Percentiles rank a stretch among this genome's conserved stretches.
phyloP scores from a whole-genome alignment of 305 asterid genomes.

The Solanum hybrid region DNA sequence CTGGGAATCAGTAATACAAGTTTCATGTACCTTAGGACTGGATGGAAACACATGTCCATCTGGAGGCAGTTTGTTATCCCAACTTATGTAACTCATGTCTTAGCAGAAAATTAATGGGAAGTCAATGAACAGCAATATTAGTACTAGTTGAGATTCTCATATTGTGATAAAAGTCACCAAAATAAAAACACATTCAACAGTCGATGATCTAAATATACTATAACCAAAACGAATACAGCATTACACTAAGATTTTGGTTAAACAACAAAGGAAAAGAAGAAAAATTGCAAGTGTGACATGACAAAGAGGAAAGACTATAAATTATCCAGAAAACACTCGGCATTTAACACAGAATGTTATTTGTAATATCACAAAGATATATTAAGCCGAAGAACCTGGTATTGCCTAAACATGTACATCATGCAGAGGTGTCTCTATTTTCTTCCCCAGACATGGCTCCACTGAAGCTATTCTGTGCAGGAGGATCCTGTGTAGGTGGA shows the following conservation, averaged over 20 bases:
- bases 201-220: background rate
- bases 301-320: background rate
- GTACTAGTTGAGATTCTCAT: background rate
- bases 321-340: background rate
- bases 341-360: background rate
- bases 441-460: background rate
- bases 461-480: background rate
- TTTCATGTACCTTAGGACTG: background rate
- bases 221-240: background rate
- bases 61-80: background rate
- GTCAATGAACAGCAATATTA: background rate
- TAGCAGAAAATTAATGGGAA: background rate
- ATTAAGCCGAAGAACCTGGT: background rate
- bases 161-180: background rate
- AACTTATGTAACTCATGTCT: background rate
- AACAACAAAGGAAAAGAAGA: background rate
- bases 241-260: background rate
- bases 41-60: background rate
- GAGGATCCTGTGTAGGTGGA: background rate
- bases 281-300: background rate
- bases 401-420: background rate
- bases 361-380: background rate
- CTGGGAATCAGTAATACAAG: background rate
- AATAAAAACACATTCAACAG: background rate
- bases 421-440: constrained; percentile 1